Percentiles rank a stretch among this genome's conserved stretches.
phyloP scores from a whole-genome alignment of 1,284 basidiomycete genomes.

The Trichosporon coremiiforme region DNA sequence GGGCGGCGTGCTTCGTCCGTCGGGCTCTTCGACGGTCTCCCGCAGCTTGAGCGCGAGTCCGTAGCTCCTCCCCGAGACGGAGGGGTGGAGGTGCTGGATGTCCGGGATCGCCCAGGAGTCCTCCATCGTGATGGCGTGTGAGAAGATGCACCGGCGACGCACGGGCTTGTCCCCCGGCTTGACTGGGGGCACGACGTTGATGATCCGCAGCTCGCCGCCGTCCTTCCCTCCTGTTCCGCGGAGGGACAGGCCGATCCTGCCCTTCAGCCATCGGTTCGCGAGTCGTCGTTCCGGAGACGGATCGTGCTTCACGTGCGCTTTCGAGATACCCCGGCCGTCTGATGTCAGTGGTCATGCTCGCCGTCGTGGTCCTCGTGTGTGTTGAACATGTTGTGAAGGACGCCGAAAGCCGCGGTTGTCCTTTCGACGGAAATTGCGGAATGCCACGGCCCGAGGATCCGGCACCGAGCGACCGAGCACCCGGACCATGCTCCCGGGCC shows the following conservation, averaged over 20 bases:
- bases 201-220: slow-evolving; percentile 28
- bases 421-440: too few species aligned
- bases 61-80: slow-evolving; percentile 22
- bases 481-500: too few species aligned
- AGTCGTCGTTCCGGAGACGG: slow-evolving; percentile 25
- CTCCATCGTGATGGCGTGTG: slow-evolving; percentile 7
- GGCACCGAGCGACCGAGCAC: too few species aligned
- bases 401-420: slow-evolving; percentile 8
- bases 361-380: too few species aligned
- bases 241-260: slow-evolving; percentile 19
- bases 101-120: slow-evolving; percentile 24
- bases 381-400: too few species aligned
- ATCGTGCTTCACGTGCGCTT: neutral
- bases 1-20: neutral
- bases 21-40: slow-evolving; percentile 1
- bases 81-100: slow-evolving; percentile 32
- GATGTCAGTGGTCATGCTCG: neutral
- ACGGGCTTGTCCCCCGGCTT: neutral
- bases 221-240: slow-evolving; percentile 27
- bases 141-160: slow-evolving; percentile 24
- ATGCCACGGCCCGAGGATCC: neutral
- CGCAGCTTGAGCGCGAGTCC: slow-evolving; percentile 23
- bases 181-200: neutral
- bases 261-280: slow-evolving; percentile 22
- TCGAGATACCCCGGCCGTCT: neutral